phyloP scores from a whole-genome alignment of 768 basidiomycete genomes.

The Trametopsis cervina region DNA sequence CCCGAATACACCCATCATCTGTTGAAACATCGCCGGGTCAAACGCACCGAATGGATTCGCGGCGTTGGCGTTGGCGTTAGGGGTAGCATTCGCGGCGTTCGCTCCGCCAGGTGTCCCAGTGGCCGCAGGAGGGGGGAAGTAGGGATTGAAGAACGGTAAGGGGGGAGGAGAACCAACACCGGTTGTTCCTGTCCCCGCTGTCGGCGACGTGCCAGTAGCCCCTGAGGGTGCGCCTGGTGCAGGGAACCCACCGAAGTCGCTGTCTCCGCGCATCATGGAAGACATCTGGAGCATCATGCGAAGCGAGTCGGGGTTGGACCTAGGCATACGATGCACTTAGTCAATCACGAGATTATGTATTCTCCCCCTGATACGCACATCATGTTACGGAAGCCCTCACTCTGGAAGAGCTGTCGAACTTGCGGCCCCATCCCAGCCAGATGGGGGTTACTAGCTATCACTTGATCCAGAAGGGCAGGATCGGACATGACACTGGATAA shows the following conservation, averaged over 20 bases:
- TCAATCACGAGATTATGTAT: not conserved
- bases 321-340: constrained; percentile 17
- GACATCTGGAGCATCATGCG: constrained; percentile 76
- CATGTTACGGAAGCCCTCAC: constrained; percentile 67
- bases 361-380: constrained; percentile 40
- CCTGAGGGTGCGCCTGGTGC: constrained; percentile 50
- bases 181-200: constrained; percentile 8
- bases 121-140: constrained; percentile 13
- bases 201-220: constrained; percentile 15
- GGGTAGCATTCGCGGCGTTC: constrained; percentile 18
- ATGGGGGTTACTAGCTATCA: constrained; percentile 79
- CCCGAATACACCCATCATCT: constrained; percentile 29
- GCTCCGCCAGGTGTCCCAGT: constrained; percentile 16
- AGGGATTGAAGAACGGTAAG: constrained; percentile 17
- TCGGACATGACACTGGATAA: constrained; percentile 85
- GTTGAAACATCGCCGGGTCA: constrained; percentile 40
- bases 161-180: constrained; percentile 10
- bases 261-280: constrained; percentile 34
- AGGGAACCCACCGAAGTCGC: constrained; percentile 37
- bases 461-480: constrained; percentile 82
- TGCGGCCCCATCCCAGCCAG: constrained; percentile 71
- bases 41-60: constrained; percentile 20
- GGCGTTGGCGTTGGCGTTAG: constrained; percentile 14
- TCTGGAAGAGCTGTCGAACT: constrained; percentile 72
- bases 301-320: constrained; percentile 72